Percentiles rank a stretch among this genome's conserved stretches.
phyloP scores from a whole-genome alignment of 2,329 filamentous ascomycete species.

The Fusarium cicatricum region DNA sequence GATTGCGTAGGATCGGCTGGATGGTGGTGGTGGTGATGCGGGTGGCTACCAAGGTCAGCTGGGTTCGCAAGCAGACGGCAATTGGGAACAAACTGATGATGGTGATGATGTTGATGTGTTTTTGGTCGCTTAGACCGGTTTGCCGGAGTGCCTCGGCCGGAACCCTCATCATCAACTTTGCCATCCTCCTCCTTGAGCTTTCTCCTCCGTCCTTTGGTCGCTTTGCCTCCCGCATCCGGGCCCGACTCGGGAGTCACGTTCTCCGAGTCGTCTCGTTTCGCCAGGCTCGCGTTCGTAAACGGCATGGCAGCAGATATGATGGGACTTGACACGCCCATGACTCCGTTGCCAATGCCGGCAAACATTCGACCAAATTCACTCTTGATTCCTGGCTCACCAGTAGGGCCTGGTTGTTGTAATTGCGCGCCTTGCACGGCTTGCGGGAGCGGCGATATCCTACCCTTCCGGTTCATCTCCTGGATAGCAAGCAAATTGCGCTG shows the following conservation, averaged over 20 bases:
- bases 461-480: slow-evolving; percentile 82
- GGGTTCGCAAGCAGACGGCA: not conserved
- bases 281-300: slow-evolving; percentile 55
- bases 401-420: slow-evolving; percentile 78
- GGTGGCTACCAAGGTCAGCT: slow-evolving; percentile 49
- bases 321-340: slow-evolving; percentile 62
- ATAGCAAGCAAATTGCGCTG: slow-evolving; percentile 77
- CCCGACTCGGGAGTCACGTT: slow-evolving; percentile 54
- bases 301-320: slow-evolving; percentile 54
- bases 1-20: slow-evolving; percentile 57
- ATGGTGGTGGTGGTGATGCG: slow-evolving; percentile 67
- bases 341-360: slow-evolving; percentile 79
- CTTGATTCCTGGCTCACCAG: slow-evolving; percentile 88
- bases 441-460: slow-evolving; percentile 85
- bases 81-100: slow-evolving; percentile 65
- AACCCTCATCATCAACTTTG: slow-evolving; percentile 71
- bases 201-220: slow-evolving; percentile 65
- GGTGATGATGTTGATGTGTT: slow-evolving; percentile 70
- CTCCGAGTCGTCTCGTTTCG: slow-evolving; percentile 63
- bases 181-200: slow-evolving; percentile 81
- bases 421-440: slow-evolving; percentile 95
- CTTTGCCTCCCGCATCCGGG: slow-evolving; percentile 52
- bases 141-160: slow-evolving; percentile 68
- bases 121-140: slow-evolving; percentile 72
- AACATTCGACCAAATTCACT: slow-evolving; percentile 96